Base-by-base conservation (phyloP, 164 flowering plant genomes). In the Vitis rupestris region DNA sequence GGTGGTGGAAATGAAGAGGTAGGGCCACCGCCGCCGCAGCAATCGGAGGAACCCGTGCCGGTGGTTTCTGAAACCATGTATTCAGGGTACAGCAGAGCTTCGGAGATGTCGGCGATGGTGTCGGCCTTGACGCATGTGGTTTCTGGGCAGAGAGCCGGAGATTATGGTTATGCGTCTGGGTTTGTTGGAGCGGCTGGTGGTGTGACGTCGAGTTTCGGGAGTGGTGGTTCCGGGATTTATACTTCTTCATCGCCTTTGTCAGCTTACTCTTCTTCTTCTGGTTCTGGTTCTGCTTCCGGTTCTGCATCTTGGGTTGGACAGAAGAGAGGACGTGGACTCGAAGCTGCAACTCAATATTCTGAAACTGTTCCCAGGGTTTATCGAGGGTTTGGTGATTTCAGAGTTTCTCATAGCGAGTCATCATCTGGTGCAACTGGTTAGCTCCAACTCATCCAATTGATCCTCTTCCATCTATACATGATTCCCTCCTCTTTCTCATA, bases 81-180 rank as follows among this genome's bases (percentile, higher is more conserved):
- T 60, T 47, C 70, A 1, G 82, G 71, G 51, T 64, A 73, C 60
- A 60, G 71, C 12, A 69, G 82, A 8, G 63, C 72, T 3, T 63
- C 72, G 15, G 91, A 87, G 81, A 81, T 80, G 88, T 72, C 83
- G 4, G 86, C 79, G 0, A 85, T 87, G 87, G 89, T 87, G 0
- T 73, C 85, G 7, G 91, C 87, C 6, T 65, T 87, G 10, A 77
- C 87, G 0, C 81, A 75, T 49, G 91, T 85, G 14, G 89, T 84
- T 1, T 82, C 89, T 0, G 88, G 88, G 7, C 78, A 74, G 29
- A 44, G 69, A 8, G 47, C 52, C n/a, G 68, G 52, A n/a, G 71
- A 67, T 2, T 64, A 55, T 64, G 61, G 69, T n/a, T 30, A 59
- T 4, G 15, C 19, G 15, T 4, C 51, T 0, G 68, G 62, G n/a